Percentiles rank a stretch among this genome's conserved stretches.
phyloP scores from a whole-genome alignment of 495 filamentous ascomycete species.

The Trichoderma orchidacearum region DNA sequence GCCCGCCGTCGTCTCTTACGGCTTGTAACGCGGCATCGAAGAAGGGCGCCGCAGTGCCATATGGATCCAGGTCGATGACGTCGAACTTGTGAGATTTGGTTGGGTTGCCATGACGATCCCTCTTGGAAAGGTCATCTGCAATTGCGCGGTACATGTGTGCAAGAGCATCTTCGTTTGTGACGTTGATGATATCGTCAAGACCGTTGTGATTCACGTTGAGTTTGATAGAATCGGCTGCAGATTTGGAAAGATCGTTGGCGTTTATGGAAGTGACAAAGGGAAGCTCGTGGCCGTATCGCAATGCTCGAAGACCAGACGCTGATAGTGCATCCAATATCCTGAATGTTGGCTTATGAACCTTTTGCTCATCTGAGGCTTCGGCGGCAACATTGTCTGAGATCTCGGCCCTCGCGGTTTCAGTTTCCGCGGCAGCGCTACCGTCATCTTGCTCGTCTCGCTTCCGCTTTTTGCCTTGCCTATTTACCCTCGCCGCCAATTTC shows the following conservation, averaged over 20 bases:
- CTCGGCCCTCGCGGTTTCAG: not conserved
- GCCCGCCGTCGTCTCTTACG: conserved; percentile 66
- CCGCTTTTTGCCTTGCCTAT: conserved; percentile 38
- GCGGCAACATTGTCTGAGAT: not conserved
- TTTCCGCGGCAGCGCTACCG: not conserved
- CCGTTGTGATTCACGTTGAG: conserved; percentile 74
- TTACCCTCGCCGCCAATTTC: conserved; percentile 21
- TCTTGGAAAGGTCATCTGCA: conserved; percentile 22
- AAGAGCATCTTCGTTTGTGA: conserved; percentile 67
- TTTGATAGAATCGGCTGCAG: conserved; percentile 68
- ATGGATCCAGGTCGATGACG: conserved; percentile 94
- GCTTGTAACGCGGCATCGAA: conserved; percentile 79
- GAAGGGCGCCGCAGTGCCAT: conserved; percentile 84
- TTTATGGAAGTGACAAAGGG: conserved; percentile 69
- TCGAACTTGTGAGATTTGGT: conserved; percentile 48
- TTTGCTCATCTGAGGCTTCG: not conserved
- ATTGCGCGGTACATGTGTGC: conserved; percentile 73
- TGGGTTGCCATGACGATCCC: conserved; percentile 11
- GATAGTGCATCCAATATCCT: conserved; percentile 90
- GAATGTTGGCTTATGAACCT: conserved; percentile 30
- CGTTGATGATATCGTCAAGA: conserved; percentile 51
- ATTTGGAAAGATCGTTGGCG: conserved; percentile 72
- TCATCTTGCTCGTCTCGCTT: conserved; percentile 17
- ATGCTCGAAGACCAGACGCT: conserved; percentile 80
- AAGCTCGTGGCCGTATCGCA: conserved; percentile 86